Base-by-base conservation (phyloP, 805 yeast species). In the Suhomyces prunicola region DNA sequence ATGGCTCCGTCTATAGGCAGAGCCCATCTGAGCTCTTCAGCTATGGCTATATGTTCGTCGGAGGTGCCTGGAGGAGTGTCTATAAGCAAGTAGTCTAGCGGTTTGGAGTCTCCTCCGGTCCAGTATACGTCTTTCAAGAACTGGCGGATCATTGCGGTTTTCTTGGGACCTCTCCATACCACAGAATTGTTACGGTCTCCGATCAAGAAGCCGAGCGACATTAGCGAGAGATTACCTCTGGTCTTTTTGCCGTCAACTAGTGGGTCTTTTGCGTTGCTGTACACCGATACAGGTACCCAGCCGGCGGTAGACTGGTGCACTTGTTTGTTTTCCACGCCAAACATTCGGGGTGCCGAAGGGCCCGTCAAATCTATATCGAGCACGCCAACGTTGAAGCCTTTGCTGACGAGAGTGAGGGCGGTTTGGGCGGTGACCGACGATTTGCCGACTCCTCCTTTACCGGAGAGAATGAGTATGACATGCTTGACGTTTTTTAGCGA, bases 11-110 rank as follows among this genome's bases (percentile, higher is more conserved):
- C 97, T 4, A 74, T 62, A 2, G 93, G 90, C 26, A 78, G 77
- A 0, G 85, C 84, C 65, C 72, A 79, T 52, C 87, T 72, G 41
- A 94, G 76, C 68, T 91, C 96, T 65, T 94, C 98, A 5, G 97
- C 97, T 39, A 96, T 87, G 4, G 97, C 91, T 39, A 94, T 94
- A 67, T 94, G 99, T 67, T 94, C 99, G 69, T 94, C 99, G 0
- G 97, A 88, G 0, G 99, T 94, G 0, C 99, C 99, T 0, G 99
- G 99, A 0, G 99, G 99, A 0, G 99, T 94, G 67, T 94, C 99
- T 5, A 94, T 91, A 31, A 94, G 71, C 52, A 93, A 71, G 65
- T 88, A 93, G 61, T 86, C 84, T 52, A 90, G 83, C 5, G 57
- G 51, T 17, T 51, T 52, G 26, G 80, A 73, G 17, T 78, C 80